Evolutionary conservation across 2,329 filamentous ascomycete species (phyloP).

Genomic region (Aspergillus carbonarius): DNA sequence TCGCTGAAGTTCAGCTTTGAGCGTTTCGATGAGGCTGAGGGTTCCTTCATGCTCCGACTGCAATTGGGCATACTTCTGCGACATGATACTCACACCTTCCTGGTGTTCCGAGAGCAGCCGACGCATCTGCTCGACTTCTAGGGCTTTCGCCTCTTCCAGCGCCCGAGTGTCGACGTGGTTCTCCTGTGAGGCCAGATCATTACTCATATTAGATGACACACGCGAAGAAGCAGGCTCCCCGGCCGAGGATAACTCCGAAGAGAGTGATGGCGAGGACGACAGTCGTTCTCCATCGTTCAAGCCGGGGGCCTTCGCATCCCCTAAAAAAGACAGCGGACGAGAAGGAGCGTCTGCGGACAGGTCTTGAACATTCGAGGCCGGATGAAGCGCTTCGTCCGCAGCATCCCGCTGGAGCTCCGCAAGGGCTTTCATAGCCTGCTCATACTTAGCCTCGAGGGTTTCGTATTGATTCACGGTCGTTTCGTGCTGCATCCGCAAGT

Average conservation of each 20-base stretch:
- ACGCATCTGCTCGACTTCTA: slow-evolving; percentile 71
- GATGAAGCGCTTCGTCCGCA: slow-evolving; percentile 74
- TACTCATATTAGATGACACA: slow-evolving; percentile 63
- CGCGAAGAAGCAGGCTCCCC: slow-evolving; percentile 69
- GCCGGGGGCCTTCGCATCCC: slow-evolving; percentile 68
- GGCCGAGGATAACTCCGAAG: slow-evolving; percentile 87
- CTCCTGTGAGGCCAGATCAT: slow-evolving; percentile 25
- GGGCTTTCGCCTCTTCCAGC: slow-evolving; percentile 50
- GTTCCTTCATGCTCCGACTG: slow-evolving; percentile 79
- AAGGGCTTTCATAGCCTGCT: slow-evolving; percentile 78
- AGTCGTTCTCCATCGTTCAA: slow-evolving; percentile 66
- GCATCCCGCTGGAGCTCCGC: slow-evolving; percentile 78
- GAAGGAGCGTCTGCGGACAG: slow-evolving; percentile 42
- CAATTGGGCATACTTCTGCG: slow-evolving; percentile 77
- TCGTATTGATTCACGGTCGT: slow-evolving; percentile 77
- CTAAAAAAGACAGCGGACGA: slow-evolving; percentile 81
- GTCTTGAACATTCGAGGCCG: slow-evolving; percentile 40
- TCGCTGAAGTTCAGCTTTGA: slow-evolving; percentile 82
- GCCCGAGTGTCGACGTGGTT: slow-evolving; percentile 27
- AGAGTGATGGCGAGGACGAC: slow-evolving; percentile 86
- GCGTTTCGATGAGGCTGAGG: slow-evolving; percentile 81
- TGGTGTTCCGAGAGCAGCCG: slow-evolving; percentile 74
- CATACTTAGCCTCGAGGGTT: slow-evolving; percentile 81
- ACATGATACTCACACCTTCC: slow-evolving; percentile 68
- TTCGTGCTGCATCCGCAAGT: slow-evolving; percentile 88